Evolutionary conservation across 257 asterid species (phyloP), one percentile per base, ranked within the genome.

Genomic region (Solanum etuberosum): DNA sequence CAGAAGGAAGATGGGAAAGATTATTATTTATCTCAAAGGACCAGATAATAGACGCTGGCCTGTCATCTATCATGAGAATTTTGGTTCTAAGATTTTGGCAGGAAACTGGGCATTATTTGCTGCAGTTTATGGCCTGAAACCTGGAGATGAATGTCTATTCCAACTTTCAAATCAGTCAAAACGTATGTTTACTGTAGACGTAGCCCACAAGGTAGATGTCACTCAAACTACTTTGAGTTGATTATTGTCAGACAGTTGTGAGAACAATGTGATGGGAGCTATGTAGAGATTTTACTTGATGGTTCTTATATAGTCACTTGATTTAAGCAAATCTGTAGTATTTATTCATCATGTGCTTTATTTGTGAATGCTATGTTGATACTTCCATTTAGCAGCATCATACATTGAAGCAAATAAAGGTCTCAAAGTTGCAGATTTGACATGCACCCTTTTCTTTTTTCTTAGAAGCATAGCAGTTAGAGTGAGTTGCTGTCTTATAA

Each of bases 81-180:
- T 31, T 4, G 88, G 80, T 40, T 5, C 21, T 20, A 57, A 86
- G 57, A 23, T 77, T 84, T 76, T 90, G 84, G 15, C 20, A 9
- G 40, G 65, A 25, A n/a, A 65, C 5, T 90, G 92, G 92, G 68
- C 37, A 18, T 18, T 27, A 54, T n/a, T 90, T 46, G 70, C 87
- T 57, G 82, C 70, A 76, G 57, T 65, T 14, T 63, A 87, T 80
- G 74, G 86, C 6, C 40, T 86, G 37, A 82, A 54, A 11, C 57
- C 88, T 29, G 92, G 90, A 43, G 92, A 88, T 68, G 48, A 48
- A 8, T 90, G 88, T 61, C 32, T 8, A 51, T 43, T 90, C 37
- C 71, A 21, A 51, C 34, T 68, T 34, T 83, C 40, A 57, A 46
- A 88, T 84, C 42, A 1, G 68, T 32, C 68, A 54, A 7, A 67